Evolutionary conservation across 805 yeast species (phyloP).

Genomic region (Cyberlindnera maclurae): DNA sequence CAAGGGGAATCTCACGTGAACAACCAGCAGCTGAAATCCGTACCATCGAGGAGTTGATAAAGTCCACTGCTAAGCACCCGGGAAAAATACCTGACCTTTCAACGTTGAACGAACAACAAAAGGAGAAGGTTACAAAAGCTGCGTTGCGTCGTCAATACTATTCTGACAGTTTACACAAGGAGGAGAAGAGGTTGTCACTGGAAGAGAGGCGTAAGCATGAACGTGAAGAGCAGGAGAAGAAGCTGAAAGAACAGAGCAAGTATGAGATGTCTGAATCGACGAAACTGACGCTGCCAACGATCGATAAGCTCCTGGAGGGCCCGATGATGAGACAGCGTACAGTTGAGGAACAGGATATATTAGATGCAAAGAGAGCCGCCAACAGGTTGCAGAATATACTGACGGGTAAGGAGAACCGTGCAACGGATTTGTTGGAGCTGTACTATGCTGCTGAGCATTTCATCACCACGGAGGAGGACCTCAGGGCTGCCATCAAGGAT

Average conservation of each 20-base stretch:
- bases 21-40: conserved; percentile 46
- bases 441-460: conserved; percentile 65
- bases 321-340: conserved; percentile 72
- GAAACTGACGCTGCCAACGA: conserved; percentile 69
- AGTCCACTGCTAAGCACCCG: conserved; percentile 44
- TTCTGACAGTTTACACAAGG: conserved; percentile 43
- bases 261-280: conserved; percentile 42
- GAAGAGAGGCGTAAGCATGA: conserved; percentile 26
- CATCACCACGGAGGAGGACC: conserved; percentile 65
- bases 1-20: conserved; percentile 51
- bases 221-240: conserved; percentile 22
- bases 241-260: conserved; percentile 29
- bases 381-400: conserved; percentile 57
- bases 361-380: conserved; percentile 54
- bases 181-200: conserved; percentile 27
- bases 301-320: conserved; percentile 57
- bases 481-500: conserved; percentile 48
- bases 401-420: conserved; percentile 42
- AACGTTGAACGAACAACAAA: conserved; percentile 21
- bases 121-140: conserved; percentile 32
- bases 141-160: conserved; percentile 69
- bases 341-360: conserved; percentile 51
- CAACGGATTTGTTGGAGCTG: conserved; percentile 54
- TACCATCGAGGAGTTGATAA: conserved; percentile 55
- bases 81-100: conserved; percentile 21